A percentile compares a stretch with the other conserved stretches of the same genome.
phyloP scores from a whole-genome alignment of 2,329 filamentous ascomycete species.

The Nannizziopsis barbatae region DNA sequence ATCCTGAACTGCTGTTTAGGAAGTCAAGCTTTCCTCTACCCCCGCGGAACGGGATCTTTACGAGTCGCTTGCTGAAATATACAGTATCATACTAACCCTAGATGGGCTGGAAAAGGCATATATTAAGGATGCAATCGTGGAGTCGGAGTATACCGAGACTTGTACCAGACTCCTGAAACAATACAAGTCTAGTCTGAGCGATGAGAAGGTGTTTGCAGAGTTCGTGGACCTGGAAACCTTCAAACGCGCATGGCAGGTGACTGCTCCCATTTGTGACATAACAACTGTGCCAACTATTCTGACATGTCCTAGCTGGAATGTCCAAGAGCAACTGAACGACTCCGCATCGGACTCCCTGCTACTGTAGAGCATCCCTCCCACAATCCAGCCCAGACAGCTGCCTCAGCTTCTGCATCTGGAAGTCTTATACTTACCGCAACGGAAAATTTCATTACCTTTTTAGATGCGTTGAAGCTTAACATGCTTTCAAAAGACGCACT shows the following conservation, averaged over 20 bases:
- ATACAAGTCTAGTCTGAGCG: slow-evolving; percentile 86
- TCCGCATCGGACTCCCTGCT: slow-evolving; percentile 84
- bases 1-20: slow-evolving; percentile 41
- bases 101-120: slow-evolving; percentile 96
- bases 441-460: slow-evolving; percentile 96
- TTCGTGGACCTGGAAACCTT: slow-evolving; percentile 86
- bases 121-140: slow-evolving; percentile 84
- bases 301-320: slow-evolving; percentile 62
- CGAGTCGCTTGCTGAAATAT: slow-evolving; percentile 91
- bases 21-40: slow-evolving; percentile 82
- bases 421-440: slow-evolving; percentile 77
- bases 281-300: not conserved
- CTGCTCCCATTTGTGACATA: slow-evolving; percentile 25
- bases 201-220: slow-evolving; percentile 78
- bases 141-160: slow-evolving; percentile 89
- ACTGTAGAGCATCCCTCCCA: slow-evolving; percentile 55
- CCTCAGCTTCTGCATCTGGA: slow-evolving; percentile 35
- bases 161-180: slow-evolving; percentile 90
- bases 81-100: slow-evolving; percentile 91
- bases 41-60: slow-evolving; percentile 84
- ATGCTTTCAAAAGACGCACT: slow-evolving; percentile 89
- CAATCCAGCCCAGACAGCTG: slow-evolving; percentile 30
- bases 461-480: slow-evolving; percentile 86
- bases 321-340: slow-evolving; percentile 80
- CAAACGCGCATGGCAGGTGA: slow-evolving; percentile 81